phyloP scores from a whole-genome alignment of 768 basidiomycete genomes.

The Pleurotus citrinopileatus region DNA sequence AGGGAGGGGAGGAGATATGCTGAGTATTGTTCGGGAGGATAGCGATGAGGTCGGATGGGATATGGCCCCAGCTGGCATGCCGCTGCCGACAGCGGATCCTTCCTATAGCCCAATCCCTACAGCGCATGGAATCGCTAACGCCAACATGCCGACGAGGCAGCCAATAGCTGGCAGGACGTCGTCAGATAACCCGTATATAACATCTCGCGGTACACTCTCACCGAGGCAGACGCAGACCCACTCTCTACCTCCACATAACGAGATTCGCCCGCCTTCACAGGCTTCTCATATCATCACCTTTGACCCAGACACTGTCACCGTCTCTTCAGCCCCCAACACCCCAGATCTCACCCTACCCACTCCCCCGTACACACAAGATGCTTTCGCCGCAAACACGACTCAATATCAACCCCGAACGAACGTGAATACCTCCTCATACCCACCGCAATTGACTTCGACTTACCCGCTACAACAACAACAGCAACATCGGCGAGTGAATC shows the following conservation, averaged over 20 bases:
- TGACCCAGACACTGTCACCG: slow-evolving; percentile 20
- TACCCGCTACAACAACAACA: background rate
- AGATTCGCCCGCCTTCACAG: background rate
- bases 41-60: slow-evolving; percentile 14
- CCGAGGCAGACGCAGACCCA: background rate
- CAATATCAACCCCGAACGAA: no score
- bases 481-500: background rate
- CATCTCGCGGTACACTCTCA: background rate
- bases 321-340: slow-evolving; percentile 1
- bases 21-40: slow-evolving; percentile 11
- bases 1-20: background rate
- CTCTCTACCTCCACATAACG: background rate
- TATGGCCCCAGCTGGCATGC: background rate
- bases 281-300: slow-evolving; percentile 21
- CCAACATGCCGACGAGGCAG: background rate
- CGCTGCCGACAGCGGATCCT: background rate
- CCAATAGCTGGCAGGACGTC: background rate
- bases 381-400: background rate
- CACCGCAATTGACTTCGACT: background rate
- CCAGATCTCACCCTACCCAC: slow-evolving; percentile 1
- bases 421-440: no score
- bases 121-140: background rate
- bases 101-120: background rate
- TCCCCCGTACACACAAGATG: background rate
- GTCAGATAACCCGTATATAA: background rate